Percentiles rank a stretch among this genome's conserved stretches.
These are phyloP conservation scores for Rhizopogon vesiculosus DNA, from an alignment of 768 basidiomycete genomes.

Conservation along the genomic window DNA sequence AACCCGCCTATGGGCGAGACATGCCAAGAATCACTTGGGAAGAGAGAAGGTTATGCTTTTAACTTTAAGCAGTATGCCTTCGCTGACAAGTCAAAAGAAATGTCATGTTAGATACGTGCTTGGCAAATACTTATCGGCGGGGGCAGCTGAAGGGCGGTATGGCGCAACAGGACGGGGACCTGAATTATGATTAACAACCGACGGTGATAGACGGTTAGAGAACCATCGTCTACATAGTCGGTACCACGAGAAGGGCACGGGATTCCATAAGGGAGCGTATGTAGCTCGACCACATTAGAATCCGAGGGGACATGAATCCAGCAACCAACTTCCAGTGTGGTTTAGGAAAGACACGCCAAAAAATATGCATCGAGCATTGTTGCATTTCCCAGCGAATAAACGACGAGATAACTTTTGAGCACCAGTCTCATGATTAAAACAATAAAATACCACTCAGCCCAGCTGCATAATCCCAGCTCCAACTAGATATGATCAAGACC, in stretches of 20 bases:
- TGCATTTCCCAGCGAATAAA: neutral
- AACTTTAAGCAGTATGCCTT: no score
- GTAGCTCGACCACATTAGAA: neutral
- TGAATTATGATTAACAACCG: neutral
- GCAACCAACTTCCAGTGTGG: neutral
- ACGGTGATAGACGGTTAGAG: neutral
- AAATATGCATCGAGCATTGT: slow-evolving; percentile 6
- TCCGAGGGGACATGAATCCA: neutral
- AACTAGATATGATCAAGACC: neutral
- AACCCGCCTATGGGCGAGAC: neutral
- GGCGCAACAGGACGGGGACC: neutral
- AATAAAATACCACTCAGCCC: slow-evolving; percentile 4
- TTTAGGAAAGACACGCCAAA: neutral
- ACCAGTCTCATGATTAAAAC: slow-evolving; percentile 5
- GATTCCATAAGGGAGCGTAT: neutral
- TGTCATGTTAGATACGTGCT: neutral
- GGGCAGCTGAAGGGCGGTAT: neutral
- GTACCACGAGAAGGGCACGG: neutral
- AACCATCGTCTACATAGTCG: neutral
- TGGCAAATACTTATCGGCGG: neutral
- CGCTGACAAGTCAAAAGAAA: no score
- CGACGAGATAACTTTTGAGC: neutral
- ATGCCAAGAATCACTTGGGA: neutral
- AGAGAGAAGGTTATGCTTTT: no score
- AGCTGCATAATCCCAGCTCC: neutral